Conservation (phyloP, 129 eudicot species). For the Erigeron canadensis region DNA sequence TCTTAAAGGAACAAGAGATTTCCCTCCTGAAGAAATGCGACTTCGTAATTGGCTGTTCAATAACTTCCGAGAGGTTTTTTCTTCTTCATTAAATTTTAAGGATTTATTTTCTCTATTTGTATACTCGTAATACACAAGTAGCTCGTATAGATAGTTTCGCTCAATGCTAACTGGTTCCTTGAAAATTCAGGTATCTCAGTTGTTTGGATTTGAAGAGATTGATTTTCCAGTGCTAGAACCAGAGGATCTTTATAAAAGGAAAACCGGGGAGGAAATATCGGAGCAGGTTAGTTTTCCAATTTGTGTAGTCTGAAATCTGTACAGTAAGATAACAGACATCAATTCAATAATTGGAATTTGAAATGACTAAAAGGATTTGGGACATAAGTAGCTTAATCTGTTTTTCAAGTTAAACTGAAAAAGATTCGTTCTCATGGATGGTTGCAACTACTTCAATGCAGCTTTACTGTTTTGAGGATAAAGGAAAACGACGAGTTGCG, state of each 20-base stretch:
- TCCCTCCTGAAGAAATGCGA: slow-evolving; percentile 98
- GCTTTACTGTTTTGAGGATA: slow-evolving; percentile 97
- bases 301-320: neutral
- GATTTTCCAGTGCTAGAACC: slow-evolving; percentile 94
- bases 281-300: slow-evolving; percentile 67
- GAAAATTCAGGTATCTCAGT: slow-evolving; percentile 60
- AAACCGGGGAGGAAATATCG: slow-evolving; percentile 96
- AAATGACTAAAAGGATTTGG: too few species aligned
- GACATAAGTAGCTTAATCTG: too few species aligned
- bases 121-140: neutral
- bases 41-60: slow-evolving; percentile 86
- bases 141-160: too few species aligned
- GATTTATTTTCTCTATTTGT: neutral
- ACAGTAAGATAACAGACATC: neutral
- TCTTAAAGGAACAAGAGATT: slow-evolving; percentile 93
- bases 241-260: slow-evolving; percentile 79
- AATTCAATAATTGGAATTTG: too few species aligned
- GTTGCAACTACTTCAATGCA: slow-evolving; percentile 21
- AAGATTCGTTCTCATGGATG: too few species aligned
- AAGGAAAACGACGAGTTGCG: slow-evolving; percentile 95
- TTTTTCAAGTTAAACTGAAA: too few species aligned
- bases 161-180: slow-evolving; percentile 15
- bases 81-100: neutral
- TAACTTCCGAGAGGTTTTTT: slow-evolving; percentile 69
- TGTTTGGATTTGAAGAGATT: slow-evolving; percentile 94